These are phyloP conservation scores for Cydonia oblonga DNA, from an alignment of 331 rosid species.

Conservation along the genomic window DNA sequence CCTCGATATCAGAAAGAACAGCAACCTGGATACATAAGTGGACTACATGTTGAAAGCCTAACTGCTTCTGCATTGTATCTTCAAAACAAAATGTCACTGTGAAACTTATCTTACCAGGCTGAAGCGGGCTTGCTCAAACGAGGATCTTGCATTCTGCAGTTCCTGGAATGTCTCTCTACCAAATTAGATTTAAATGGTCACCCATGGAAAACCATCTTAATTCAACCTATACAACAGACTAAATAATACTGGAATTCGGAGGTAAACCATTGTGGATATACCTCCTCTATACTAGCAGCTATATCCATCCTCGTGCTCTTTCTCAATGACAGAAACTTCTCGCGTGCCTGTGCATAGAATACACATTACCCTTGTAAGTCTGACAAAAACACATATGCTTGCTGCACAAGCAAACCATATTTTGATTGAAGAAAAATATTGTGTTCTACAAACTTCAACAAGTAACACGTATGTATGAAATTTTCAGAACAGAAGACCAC, in stretches of 20 bases:
- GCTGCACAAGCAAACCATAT: background rate
- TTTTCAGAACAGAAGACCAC: slow-evolving; percentile 31
- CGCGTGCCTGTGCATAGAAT: slow-evolving; percentile 60
- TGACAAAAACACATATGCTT: background rate
- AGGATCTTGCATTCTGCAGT: slow-evolving; percentile 43
- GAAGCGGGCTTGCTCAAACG: slow-evolving; percentile 75
- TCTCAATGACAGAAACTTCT: slow-evolving; percentile 53
- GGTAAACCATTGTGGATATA: slow-evolving; percentile 15
- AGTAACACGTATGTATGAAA: background rate
- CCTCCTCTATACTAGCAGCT: slow-evolving; percentile 56
- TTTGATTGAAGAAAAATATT: background rate
- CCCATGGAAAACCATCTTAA: slow-evolving; percentile 19
- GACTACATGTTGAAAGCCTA: slow-evolving; percentile 13
- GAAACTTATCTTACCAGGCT: slow-evolving; percentile 48
- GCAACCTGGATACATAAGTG: slow-evolving; percentile 30
- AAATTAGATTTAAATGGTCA: slow-evolving; percentile 44
- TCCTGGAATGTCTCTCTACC: slow-evolving; percentile 66
- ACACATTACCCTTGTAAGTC: slow-evolving; percentile 8
- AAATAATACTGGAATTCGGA: background rate
- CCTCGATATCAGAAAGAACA: slow-evolving; percentile 49
- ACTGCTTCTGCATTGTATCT: slow-evolving; percentile 6
- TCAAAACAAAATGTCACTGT: background rate
- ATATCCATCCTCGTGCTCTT: slow-evolving; percentile 60
- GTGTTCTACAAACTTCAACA: background rate
- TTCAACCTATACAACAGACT: slow-evolving; percentile 5